These are phyloP conservation scores for Hypsizygus marmoreus DNA, from an alignment of 768 basidiomycete species.

Conservation along the genomic window DNA sequence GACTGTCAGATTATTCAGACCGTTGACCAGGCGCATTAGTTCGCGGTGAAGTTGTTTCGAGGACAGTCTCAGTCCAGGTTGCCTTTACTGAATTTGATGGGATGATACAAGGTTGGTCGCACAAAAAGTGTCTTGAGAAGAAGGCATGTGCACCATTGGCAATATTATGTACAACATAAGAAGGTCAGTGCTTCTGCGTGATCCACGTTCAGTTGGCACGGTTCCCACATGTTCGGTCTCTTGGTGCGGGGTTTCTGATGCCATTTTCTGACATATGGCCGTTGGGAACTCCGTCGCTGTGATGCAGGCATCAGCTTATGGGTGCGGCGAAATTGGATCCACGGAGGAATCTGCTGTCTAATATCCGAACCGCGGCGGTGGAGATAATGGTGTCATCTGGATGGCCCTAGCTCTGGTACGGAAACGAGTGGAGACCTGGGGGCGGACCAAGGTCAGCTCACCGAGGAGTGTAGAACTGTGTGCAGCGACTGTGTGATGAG, in stretches of 20 bases:
- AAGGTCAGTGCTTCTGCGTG: constrained; percentile 10
- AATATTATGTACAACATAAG: constrained; percentile 10
- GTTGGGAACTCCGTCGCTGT: constrained; percentile 32
- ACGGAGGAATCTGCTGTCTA: constrained; percentile 31
- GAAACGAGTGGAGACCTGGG: constrained; percentile 12
- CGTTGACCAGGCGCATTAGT: too few relatives aligned
- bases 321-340: constrained; percentile 27
- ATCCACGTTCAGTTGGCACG: constrained; percentile 27
- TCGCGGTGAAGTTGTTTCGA: too few relatives aligned
- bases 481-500: not conserved
- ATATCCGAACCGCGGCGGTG: constrained; percentile 42
- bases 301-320: constrained; percentile 22
- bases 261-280: constrained; percentile 33
- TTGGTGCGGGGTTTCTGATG: constrained; percentile 36
- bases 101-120: too few relatives aligned
- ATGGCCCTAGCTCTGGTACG: not conserved
- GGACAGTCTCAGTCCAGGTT: too few relatives aligned
- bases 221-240: constrained; percentile 34
- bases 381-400: constrained; percentile 19
- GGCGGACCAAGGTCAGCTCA: too few relatives aligned
- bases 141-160: constrained; percentile 4
- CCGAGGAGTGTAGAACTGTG: constrained; percentile 1
- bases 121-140: too few relatives aligned
- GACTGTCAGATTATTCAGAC: too few relatives aligned
- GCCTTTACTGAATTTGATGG: too few relatives aligned